Percentiles rank a stretch among this genome's conserved stretches.
phyloP scores from a whole-genome alignment of 2,329 filamentous ascomycete species.

The Epichloe glyceriae region DNA sequence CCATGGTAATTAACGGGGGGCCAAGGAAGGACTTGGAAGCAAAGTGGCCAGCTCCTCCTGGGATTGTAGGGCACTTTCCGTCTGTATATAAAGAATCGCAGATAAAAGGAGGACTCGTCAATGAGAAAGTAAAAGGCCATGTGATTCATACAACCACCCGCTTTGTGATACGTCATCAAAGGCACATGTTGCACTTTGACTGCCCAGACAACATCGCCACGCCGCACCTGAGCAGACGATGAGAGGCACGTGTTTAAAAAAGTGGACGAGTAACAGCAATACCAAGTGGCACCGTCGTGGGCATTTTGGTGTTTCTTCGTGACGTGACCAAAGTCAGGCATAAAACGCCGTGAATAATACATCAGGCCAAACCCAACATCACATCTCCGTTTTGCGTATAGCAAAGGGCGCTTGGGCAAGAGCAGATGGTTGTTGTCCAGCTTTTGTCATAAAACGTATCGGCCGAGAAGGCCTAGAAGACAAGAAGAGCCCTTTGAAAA shows the following conservation, averaged over 20 bases:
- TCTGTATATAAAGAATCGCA: not conserved
- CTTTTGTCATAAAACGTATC: not conserved
- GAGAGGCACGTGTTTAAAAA: not conserved
- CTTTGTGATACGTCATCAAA: not conserved
- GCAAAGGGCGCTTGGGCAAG: slow-evolving; percentile 5
- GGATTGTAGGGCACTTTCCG: not conserved
- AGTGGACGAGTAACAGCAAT: not conserved
- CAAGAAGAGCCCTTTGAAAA: not conserved
- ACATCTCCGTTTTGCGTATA: slow-evolving; percentile 14
- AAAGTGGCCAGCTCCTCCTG: not conserved
- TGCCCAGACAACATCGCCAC: not conserved
- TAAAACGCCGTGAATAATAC: slow-evolving; percentile 26
- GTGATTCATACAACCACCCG: not conserved
- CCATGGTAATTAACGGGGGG: not conserved
- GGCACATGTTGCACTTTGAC: not conserved
- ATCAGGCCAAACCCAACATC: slow-evolving; percentile 21
- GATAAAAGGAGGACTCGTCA: not conserved
- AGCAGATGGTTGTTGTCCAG: not conserved
- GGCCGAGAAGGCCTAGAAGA: not conserved
- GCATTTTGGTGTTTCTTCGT: slow-evolving; percentile 9
- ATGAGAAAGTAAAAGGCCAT: not conserved
- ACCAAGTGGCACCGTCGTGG: slow-evolving; percentile 2
- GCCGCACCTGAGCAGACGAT: not conserved
- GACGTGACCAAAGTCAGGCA: slow-evolving; percentile 10
- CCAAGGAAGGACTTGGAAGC: not conserved